These are phyloP conservation scores for Peronospora farinosa DNA, from an alignment of 352 stramenopile species.

Conservation along the genomic window DNA sequence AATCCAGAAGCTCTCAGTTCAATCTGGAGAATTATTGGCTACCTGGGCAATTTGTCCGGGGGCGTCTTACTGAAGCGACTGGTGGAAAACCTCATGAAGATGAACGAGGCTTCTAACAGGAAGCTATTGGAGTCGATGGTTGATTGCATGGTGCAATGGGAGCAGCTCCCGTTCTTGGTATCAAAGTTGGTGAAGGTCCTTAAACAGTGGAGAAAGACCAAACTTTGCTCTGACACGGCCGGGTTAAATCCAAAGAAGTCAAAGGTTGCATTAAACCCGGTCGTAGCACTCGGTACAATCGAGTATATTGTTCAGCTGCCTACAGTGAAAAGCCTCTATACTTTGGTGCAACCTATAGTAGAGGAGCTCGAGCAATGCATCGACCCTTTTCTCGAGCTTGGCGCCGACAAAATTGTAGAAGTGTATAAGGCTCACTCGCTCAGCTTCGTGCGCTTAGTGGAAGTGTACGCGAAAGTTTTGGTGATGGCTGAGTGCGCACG, in stretches of 20 bases:
- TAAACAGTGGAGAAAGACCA: slow-evolving; percentile 46
- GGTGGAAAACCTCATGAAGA: slow-evolving; percentile 60
- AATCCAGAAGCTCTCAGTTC: slow-evolving; percentile 64
- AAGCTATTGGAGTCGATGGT: slow-evolving; percentile 76
- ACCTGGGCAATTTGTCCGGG: slow-evolving; percentile 56
- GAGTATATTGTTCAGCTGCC: slow-evolving; percentile 61
- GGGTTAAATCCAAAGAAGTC: slow-evolving; percentile 29
- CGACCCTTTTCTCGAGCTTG: slow-evolving; percentile 40
- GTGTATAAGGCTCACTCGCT: slow-evolving; percentile 52
- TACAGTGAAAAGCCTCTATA: slow-evolving; percentile 39
- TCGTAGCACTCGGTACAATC: slow-evolving; percentile 52
- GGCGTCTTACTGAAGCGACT: slow-evolving; percentile 51
- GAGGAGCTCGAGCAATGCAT: slow-evolving; percentile 36
- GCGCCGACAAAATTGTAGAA: slow-evolving; percentile 33
- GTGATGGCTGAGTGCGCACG: slow-evolving; percentile 46
- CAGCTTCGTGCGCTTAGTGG: slow-evolving; percentile 54
- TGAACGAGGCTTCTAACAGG: slow-evolving; percentile 66
- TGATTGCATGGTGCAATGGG: slow-evolving; percentile 69
- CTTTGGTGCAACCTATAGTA: slow-evolving; percentile 44
- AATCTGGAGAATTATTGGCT: slow-evolving; percentile 71
- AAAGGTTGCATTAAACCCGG: slow-evolving; percentile 36
- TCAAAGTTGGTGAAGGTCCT: slow-evolving; percentile 58
- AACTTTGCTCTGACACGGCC: slow-evolving; percentile 23
- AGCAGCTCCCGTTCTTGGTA: slow-evolving; percentile 58
- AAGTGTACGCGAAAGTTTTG: slow-evolving; percentile 62